Evolutionary conservation across 208 protist genomes (phyloP).

Genomic region (Borovskyia barvae): DNA sequence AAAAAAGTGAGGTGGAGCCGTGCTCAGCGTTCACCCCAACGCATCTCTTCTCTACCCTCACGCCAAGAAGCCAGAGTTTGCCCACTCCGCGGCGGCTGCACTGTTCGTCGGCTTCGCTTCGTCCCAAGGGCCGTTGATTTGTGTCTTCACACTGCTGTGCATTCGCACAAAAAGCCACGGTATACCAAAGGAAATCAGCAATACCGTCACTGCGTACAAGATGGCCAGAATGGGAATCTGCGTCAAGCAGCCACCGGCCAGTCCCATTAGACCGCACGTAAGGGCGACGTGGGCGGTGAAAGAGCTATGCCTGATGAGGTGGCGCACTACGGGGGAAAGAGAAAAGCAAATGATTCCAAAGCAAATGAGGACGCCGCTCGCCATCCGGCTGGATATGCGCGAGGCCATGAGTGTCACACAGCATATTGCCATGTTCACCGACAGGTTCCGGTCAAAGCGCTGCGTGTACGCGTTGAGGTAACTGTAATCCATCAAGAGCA

Average conservation of each 20-base stretch:
- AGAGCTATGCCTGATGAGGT: constrained; percentile 58
- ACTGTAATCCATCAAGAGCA: constrained; percentile 82
- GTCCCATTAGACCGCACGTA: constrained; percentile 61
- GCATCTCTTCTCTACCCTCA: no score
- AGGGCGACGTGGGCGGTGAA: constrained; percentile 62
- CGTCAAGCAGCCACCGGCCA: constrained; percentile 51
- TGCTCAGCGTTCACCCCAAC: no score
- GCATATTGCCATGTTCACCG: constrained; percentile 84
- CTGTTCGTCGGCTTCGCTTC: constrained; percentile 92
- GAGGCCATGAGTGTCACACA: constrained; percentile 84
- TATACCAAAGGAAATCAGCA: constrained; percentile 68
- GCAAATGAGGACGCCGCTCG: constrained; percentile 73
- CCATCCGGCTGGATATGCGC: constrained; percentile 58
- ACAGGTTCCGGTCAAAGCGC: constrained; percentile 58
- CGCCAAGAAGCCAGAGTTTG: constrained; percentile 73
- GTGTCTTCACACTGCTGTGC: constrained; percentile 77
- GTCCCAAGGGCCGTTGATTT: constrained; percentile 92
- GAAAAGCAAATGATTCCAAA: constrained; percentile 87
- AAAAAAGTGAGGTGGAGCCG: no score
- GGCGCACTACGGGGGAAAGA: constrained; percentile 75
- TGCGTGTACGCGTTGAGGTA: constrained; percentile 80
- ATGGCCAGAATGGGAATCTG: constrained; percentile 58
- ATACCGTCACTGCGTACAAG: constrained; percentile 48
- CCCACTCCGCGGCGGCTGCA: constrained; percentile 88
- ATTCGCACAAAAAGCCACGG: constrained; percentile 77